phyloP scores from a whole-genome alignment of 2,329 filamentous ascomycete genomes.

The Dothidotthia symphoricarpi region DNA sequence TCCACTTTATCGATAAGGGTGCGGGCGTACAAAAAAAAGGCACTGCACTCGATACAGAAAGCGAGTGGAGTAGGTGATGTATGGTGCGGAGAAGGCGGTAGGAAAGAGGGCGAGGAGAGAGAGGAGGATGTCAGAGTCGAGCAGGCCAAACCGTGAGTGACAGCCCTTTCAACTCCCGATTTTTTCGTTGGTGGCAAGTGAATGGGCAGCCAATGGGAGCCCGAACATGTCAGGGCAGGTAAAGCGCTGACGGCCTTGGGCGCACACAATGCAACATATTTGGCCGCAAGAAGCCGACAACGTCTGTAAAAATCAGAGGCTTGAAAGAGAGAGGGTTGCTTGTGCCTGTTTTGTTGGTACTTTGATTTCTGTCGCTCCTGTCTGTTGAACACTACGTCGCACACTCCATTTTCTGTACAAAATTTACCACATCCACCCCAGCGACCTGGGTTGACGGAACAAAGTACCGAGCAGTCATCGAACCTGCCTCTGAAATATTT shows the following conservation, averaged over 20 bases:
- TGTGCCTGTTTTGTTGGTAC: too few relatives aligned
- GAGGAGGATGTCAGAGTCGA: conserved; percentile 6
- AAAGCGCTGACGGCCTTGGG: conserved; percentile 12
- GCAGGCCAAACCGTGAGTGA: conserved; percentile 11
- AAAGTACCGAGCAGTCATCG: too few relatives aligned
- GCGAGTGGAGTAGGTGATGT: conserved; percentile 9
- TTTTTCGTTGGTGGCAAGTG: conserved; percentile 26
- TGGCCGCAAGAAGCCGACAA: conserved; percentile 3
- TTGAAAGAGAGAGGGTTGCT: too few relatives aligned
- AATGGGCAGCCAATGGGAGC: conserved; percentile 20
- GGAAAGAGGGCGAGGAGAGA: conserved; percentile 6
- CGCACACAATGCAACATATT: neutral
- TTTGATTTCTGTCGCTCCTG: too few relatives aligned
- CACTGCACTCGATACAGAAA: conserved; percentile 11
- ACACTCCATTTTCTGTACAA: too few relatives aligned
- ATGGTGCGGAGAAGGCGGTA: conserved; percentile 3
- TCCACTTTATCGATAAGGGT: conserved; percentile 20
- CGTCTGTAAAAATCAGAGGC: too few relatives aligned
- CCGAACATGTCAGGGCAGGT: conserved; percentile 21
- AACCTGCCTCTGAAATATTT: too few relatives aligned
- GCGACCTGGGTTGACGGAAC: too few relatives aligned
- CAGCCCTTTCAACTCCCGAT: conserved; percentile 18
- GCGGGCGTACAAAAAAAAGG: conserved; percentile 5
- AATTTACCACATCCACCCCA: too few relatives aligned
- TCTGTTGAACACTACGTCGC: too few relatives aligned